phyloP scores from a whole-genome alignment of 2,329 filamentous ascomycete genomes.

The Dryadomyces quercus-mongolicae region DNA sequence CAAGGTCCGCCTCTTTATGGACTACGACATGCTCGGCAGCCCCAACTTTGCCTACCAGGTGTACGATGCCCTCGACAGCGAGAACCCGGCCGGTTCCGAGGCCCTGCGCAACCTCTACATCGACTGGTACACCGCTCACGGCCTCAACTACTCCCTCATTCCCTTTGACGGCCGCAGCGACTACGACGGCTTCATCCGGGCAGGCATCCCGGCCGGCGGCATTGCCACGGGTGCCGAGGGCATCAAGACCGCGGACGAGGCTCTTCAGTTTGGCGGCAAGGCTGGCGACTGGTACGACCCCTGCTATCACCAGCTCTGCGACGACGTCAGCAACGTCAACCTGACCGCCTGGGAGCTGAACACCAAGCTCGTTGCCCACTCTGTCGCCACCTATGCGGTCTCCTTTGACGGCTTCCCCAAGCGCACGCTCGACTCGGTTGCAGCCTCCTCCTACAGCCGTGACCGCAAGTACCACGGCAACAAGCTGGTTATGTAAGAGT shows the following conservation, averaged over 20 bases:
- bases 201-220: slow-evolving; percentile 62
- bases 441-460: slow-evolving; percentile 18
- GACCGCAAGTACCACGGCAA: slow-evolving; percentile 36
- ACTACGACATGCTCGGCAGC: slow-evolving; percentile 59
- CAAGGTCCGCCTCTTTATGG: slow-evolving; percentile 54
- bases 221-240: slow-evolving; percentile 69
- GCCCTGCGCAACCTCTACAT: slow-evolving; percentile 57
- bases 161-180: slow-evolving; percentile 71
- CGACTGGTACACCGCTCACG: slow-evolving; percentile 50
- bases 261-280: slow-evolving; percentile 55
- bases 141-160: slow-evolving; percentile 55
- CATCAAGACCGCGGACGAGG: slow-evolving; percentile 58
- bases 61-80: slow-evolving; percentile 59
- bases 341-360: slow-evolving; percentile 48
- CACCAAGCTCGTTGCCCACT: slow-evolving; percentile 57
- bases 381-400: slow-evolving; percentile 55
- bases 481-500: slow-evolving; percentile 31
- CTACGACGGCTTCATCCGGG: slow-evolving; percentile 64
- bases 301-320: slow-evolving; percentile 51
- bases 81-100: slow-evolving; percentile 58
- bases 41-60: slow-evolving; percentile 56
- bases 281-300: slow-evolving; percentile 48
- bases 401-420: slow-evolving; percentile 56
- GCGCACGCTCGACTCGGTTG: slow-evolving; percentile 22
- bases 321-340: slow-evolving; percentile 45